Percentiles rank a stretch among this genome's conserved stretches.
Evolutionary conservation across 805 yeast species (phyloP).

Genomic region (Starmerella asiatica): DNA sequence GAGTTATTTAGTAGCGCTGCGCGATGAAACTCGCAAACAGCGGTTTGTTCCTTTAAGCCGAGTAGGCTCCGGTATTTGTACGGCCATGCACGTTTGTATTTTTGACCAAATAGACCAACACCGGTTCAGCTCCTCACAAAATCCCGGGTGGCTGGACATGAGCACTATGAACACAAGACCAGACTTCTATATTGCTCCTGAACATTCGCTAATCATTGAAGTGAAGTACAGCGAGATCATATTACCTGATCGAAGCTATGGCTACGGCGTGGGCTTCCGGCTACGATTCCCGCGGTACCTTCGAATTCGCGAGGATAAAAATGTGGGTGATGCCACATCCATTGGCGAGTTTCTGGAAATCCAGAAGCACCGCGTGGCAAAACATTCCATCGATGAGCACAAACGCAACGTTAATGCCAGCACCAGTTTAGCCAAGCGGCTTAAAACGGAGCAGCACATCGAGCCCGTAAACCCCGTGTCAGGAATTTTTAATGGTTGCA

Average conservation of each 20-base stretch:
- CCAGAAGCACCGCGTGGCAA: neutral
- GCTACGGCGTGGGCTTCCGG: slow-evolving; percentile 55
- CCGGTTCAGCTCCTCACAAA: slow-evolving; percentile 35
- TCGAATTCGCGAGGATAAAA: slow-evolving; percentile 54
- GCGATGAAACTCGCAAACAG: slow-evolving; percentile 29
- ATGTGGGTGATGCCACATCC: slow-evolving; percentile 41
- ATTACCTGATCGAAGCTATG: slow-evolving; percentile 26
- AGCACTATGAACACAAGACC: slow-evolving; percentile 9
- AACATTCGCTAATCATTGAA: slow-evolving; percentile 63
- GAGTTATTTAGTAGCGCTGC: slow-evolving; percentile 60
- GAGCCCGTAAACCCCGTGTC: neutral
- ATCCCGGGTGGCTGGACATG: slow-evolving; percentile 13
- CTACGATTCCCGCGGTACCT: slow-evolving; percentile 65
- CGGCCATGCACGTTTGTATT: slow-evolving; percentile 46
- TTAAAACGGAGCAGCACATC: neutral
- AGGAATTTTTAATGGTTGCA: slow-evolving; percentile 15
- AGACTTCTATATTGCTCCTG: slow-evolving; percentile 62
- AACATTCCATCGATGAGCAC: neutral
- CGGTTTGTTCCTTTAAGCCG: slow-evolving; percentile 55
- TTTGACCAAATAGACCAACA: slow-evolving; percentile 42
- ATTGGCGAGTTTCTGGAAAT: slow-evolving; percentile 36
- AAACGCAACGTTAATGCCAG: neutral
- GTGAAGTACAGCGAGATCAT: slow-evolving; percentile 69
- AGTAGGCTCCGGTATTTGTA: slow-evolving; percentile 73
- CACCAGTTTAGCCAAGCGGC: slow-evolving; percentile 5